Evolutionary conservation across 1,284 basidiomycete species (phyloP).

Genomic region (Albatrellus sp.): DNA sequence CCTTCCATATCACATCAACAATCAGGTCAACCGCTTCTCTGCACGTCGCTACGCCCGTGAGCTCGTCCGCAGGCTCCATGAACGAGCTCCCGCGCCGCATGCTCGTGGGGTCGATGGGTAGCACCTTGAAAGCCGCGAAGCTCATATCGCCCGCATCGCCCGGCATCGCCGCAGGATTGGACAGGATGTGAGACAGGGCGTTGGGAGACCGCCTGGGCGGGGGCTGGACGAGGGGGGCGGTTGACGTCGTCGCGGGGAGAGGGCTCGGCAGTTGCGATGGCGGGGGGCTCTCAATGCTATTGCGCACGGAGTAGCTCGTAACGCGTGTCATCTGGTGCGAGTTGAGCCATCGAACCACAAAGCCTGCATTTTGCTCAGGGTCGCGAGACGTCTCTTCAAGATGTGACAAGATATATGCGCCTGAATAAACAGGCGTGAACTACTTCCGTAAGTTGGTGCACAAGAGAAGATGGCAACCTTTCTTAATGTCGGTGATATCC

Average conservation of each 20-base stretch:
- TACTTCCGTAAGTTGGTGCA: neutral
- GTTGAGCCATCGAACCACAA: slow-evolving; percentile 65
- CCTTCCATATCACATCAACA: slow-evolving; percentile 54
- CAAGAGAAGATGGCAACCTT: slow-evolving; percentile 38
- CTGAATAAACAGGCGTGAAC: slow-evolving; percentile 23
- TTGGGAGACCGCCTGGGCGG: slow-evolving; percentile 13
- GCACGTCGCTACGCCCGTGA: slow-evolving; percentile 54
- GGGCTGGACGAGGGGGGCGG: slow-evolving; percentile 2
- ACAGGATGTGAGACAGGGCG: slow-evolving; percentile 21
- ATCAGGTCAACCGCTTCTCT: slow-evolving; percentile 66
- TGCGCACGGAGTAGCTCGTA: slow-evolving; percentile 76
- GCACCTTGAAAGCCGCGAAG: slow-evolving; percentile 67
- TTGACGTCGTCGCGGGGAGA: slow-evolving; percentile 4
- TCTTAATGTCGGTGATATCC: slow-evolving; percentile 73
- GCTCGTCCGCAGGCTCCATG: slow-evolving; percentile 47
- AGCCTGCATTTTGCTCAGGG: slow-evolving; percentile 77
- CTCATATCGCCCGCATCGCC: slow-evolving; percentile 20
- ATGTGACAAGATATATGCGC: slow-evolving; percentile 83
- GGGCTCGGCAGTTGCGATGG: slow-evolving; percentile 12
- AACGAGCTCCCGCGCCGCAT: slow-evolving; percentile 39
- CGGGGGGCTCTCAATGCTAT: slow-evolving; percentile 31
- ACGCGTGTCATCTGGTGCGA: slow-evolving; percentile 55
- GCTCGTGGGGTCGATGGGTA: slow-evolving; percentile 56
- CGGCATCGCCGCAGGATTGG: slow-evolving; percentile 16
- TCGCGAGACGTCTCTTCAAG: slow-evolving; percentile 85